Percentiles rank a stretch among this genome's conserved stretches.
phyloP scores from a whole-genome alignment of 2,329 filamentous ascomycete species.

The Aspergillus quadrilineatus region DNA sequence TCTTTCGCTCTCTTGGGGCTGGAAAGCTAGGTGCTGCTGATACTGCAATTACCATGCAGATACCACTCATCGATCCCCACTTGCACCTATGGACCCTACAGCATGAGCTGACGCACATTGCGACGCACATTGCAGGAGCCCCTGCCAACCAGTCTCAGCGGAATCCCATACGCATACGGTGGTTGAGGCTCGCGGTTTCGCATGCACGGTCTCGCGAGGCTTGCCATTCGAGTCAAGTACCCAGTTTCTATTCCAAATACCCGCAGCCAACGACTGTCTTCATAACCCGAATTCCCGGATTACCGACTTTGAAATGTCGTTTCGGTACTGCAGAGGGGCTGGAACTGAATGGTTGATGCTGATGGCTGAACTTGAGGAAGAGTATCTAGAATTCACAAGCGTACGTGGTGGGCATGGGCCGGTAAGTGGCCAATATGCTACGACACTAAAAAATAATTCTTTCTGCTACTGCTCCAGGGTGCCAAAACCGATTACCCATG shows the following conservation, averaged over 20 bases:
- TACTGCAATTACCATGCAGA: not conserved
- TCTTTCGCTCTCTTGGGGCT: not conserved
- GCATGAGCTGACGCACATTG: not conserved
- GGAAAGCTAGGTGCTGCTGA: not conserved
- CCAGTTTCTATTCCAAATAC: not conserved
- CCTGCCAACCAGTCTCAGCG: not conserved
- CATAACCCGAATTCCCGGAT: not conserved
- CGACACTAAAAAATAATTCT: too few species aligned
- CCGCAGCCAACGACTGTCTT: not conserved
- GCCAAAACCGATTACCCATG: too few species aligned
- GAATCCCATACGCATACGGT: not conserved
- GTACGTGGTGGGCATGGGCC: too few species aligned
- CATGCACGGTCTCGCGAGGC: not conserved
- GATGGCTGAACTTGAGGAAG: too few species aligned
- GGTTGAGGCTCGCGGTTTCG: not conserved
- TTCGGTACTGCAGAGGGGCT: too few species aligned
- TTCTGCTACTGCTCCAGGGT: too few species aligned
- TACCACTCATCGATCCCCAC: not conserved
- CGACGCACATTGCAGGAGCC: not conserved
- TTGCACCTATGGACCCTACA: not conserved
- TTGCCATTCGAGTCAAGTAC: not conserved
- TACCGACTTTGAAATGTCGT: not conserved
- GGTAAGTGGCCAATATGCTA: too few species aligned
- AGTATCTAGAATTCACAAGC: too few species aligned
- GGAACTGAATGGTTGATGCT: too few species aligned